Conservation (phyloP, 768 basidiomycete species). For the Hortiboletus campestris region DNA sequence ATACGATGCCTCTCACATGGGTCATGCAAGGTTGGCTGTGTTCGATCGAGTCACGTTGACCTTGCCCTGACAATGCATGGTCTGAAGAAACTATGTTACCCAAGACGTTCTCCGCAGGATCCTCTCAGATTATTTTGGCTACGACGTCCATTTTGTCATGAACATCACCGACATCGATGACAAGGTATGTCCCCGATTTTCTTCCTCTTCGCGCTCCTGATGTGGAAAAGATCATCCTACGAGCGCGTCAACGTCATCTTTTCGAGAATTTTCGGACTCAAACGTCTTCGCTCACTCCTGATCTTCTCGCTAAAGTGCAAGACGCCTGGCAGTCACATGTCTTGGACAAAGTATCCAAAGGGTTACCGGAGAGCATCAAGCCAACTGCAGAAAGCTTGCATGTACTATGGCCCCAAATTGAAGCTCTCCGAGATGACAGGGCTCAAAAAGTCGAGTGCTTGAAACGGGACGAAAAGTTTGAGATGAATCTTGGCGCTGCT, state of each 20-base stretch:
- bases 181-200: constrained; percentile 60
- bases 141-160: constrained; percentile 98
- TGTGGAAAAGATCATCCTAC: constrained; percentile 78
- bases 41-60: neutral
- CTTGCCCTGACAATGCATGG: neutral
- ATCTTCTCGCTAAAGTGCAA: constrained; percentile 55
- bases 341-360: constrained; percentile 59
- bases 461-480: constrained; percentile 87
- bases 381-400: constrained; percentile 50
- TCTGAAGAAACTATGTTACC: constrained; percentile 75
- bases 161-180: constrained; percentile 99
- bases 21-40: constrained; percentile 79
- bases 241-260: constrained; percentile 80
- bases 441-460: constrained; percentile 70
- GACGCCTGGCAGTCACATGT: constrained; percentile 69
- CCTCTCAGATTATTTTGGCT: constrained; percentile 93
- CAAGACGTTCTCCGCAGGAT: constrained; percentile 52
- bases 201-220: constrained; percentile 4
- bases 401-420: constrained; percentile 53
- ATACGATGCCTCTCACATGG: constrained; percentile 98
- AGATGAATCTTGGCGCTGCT: constrained; percentile 80
- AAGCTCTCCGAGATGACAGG: constrained; percentile 47
- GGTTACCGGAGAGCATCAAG: constrained; percentile 50
- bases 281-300: constrained; percentile 50
- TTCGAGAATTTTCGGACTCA: constrained; percentile 59